These are phyloP conservation scores for Trametes versicolor DNA, from an alignment of 1,284 basidiomycete genomes.

Conservation along the genomic window DNA sequence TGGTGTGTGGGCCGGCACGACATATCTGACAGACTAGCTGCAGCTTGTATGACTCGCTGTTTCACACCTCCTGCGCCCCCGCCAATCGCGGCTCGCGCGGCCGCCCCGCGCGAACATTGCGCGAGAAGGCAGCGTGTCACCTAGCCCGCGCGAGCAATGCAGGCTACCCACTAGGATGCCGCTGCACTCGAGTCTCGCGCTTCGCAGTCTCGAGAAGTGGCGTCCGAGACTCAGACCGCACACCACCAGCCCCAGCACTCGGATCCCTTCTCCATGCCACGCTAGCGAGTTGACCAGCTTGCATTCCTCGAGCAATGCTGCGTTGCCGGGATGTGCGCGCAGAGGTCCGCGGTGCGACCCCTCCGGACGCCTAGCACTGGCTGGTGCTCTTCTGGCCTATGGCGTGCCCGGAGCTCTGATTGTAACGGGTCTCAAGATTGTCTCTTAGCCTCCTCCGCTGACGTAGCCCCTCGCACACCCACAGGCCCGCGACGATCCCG, in stretches of 20 bases:
- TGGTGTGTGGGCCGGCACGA: neutral
- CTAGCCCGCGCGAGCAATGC: constrained; percentile 2
- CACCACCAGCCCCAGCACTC: neutral
- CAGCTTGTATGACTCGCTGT: constrained; percentile 11
- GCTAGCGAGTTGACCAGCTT: constrained; percentile 4
- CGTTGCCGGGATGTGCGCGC: constrained; percentile 16
- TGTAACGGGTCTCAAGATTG: constrained; percentile 20
- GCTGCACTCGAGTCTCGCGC: neutral
- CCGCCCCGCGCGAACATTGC: neutral
- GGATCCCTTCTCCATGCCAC: neutral
- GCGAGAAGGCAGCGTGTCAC: constrained; percentile 6
- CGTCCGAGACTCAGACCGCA: neutral
- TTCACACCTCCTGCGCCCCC: neutral
- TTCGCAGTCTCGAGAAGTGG: neutral
- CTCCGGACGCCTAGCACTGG: neutral
- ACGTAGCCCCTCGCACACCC: constrained; percentile 12
- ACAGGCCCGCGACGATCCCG: constrained; percentile 22
- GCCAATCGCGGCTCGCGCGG: constrained; percentile 2
- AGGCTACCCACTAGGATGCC: neutral
- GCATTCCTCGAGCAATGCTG: constrained; percentile 18
- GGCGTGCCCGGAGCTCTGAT: constrained; percentile 1
- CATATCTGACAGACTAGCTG: neutral
- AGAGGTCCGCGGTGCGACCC: neutral
- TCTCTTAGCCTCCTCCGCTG: constrained; percentile 18
- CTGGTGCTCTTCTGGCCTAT: neutral